Base-by-base conservation (phyloP, 768 basidiomycete species). In the Naematelia aurantialba region DNA sequence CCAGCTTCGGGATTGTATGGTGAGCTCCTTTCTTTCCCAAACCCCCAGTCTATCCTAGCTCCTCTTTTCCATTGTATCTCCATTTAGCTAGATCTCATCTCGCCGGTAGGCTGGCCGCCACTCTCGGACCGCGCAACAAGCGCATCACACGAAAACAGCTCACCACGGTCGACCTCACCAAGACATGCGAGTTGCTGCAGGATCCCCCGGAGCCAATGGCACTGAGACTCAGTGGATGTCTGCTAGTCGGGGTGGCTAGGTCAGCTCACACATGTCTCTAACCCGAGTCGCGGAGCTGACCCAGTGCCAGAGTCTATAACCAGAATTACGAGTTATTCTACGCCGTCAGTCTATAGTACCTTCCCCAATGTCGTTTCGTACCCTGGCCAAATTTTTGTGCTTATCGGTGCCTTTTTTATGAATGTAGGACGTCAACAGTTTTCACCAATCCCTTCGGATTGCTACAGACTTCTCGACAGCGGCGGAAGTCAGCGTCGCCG, bases 181-280 rank as follows among this genome's bases (percentile, higher is more conserved):
- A 88, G 74, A 77, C 93, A 69, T 94, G 91, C 74, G 83, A 81
- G 34, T 81, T 91, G 39, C 91, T 94, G 53, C 83, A 85, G 25
- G 82, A 87, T 66, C 91, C 91, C n/a, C 76, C 81, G 22, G 91
- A 93, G 65, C 91, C 91, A 39, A 81, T 94, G 30, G 91, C 91
- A 1, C 79, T 94, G 56, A 82, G 91, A 63, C 79, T 93, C 55
- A 91, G 91, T 10, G 90, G 89, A 59, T 91, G 90, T 71, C 78
- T 94, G 45, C 85, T 94, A 82, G 86, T 93, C 60, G 91, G 91
- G 2, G 91, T 87, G 31, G 89, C 87, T 21, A 84, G 91, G 91
- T 91, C 75, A 59, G 83, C 67, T 45, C 29, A 11, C 1, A 2
- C 5, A 25, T 10, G 10, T 25, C 3, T 25, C 44, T 34, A 26